phyloP scores from a whole-genome alignment of 306 rosid species.

The Biancaea sappan region DNA sequence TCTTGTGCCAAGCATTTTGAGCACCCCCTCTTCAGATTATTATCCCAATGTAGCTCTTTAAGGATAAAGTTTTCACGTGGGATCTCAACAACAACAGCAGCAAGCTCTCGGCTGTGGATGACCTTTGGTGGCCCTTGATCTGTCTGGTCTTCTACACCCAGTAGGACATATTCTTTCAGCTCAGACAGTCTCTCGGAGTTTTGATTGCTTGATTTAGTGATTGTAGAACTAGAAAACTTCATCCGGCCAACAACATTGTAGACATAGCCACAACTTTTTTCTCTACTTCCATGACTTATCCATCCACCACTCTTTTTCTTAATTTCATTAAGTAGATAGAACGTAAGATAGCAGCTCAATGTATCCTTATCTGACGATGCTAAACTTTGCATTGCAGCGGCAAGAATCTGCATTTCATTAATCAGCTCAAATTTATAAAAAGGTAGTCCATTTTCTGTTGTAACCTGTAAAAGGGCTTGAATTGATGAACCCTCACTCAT shows the following conservation, averaged over 20 bases:
- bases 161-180: constrained; percentile 62
- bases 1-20: constrained; percentile 48
- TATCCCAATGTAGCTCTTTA: constrained; percentile 28
- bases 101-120: constrained; percentile 64
- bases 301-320: constrained; percentile 79
- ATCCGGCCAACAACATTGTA: constrained; percentile 79
- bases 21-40: constrained; percentile 42
- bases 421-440: constrained; percentile 66
- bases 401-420: constrained; percentile 58
- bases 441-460: constrained; percentile 75
- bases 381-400: constrained; percentile 64
- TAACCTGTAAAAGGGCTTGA: constrained; percentile 73
- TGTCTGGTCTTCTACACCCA: constrained; percentile 57
- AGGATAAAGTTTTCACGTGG: constrained; percentile 47
- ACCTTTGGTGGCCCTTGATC: constrained; percentile 50
- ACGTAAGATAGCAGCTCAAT: constrained; percentile 58
- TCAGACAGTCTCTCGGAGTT: constrained; percentile 36
- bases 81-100: constrained; percentile 65
- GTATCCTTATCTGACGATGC: constrained; percentile 63
- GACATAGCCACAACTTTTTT: constrained; percentile 55
- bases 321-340: constrained; percentile 75
- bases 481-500: constrained; percentile 50
- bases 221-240: constrained; percentile 61
- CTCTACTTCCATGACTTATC: constrained; percentile 68
- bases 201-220: constrained; percentile 39